These are phyloP conservation scores for Neofusicoccum laricinum DNA, from an alignment of 2,329 filamentous ascomycete species.

Conservation along the genomic window DNA sequence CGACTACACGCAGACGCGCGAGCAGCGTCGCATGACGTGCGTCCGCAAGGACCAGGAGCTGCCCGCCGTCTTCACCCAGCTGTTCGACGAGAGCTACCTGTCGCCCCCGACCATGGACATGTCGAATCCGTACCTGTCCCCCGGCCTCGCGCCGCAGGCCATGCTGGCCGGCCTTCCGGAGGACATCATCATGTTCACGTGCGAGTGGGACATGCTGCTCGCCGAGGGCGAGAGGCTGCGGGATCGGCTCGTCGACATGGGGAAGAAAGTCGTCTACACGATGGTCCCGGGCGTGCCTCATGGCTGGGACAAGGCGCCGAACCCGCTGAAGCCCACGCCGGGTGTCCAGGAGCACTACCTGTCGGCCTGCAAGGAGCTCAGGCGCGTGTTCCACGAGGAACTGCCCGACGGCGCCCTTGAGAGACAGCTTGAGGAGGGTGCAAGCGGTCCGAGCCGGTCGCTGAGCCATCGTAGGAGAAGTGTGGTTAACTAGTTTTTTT, in stretches of 20 bases:
- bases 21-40: constrained; percentile 56
- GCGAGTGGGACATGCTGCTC: constrained; percentile 67
- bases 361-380: constrained; percentile 52
- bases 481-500: background rate
- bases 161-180: constrained; percentile 55
- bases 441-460: background rate
- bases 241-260: constrained; percentile 53
- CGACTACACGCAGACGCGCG: constrained; percentile 60
- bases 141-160: constrained; percentile 53
- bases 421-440: background rate
- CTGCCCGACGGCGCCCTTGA: background rate
- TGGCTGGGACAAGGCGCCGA: constrained; percentile 66
- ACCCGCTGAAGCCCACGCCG: constrained; percentile 53
- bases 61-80: constrained; percentile 49
- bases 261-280: constrained; percentile 58
- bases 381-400: constrained; percentile 8
- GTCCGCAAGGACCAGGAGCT: constrained; percentile 52
- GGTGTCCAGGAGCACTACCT: constrained; percentile 54
- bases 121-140: constrained; percentile 57
- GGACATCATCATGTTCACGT: constrained; percentile 61
- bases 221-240: constrained; percentile 61
- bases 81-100: constrained; percentile 52
- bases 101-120: constrained; percentile 49
- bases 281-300: constrained; percentile 60
- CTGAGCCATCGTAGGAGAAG: background rate